phyloP scores from a whole-genome alignment of 75 land plant genomes.

The Gnetum montanum region DNA sequence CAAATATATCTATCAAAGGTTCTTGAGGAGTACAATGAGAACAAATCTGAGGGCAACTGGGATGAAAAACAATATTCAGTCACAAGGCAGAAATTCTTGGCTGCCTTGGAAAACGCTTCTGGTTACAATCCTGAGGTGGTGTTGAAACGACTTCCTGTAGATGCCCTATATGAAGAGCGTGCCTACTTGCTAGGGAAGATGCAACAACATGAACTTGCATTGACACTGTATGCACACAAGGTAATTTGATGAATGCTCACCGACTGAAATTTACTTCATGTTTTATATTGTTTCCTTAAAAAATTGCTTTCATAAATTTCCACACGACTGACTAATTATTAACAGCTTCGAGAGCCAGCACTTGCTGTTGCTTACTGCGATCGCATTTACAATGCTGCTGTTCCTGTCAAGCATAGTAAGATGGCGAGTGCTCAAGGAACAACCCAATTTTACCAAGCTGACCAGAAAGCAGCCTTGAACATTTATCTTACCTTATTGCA shows the following conservation, averaged over 20 bases:
- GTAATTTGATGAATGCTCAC: conserved; percentile 21
- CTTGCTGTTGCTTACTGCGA: conserved; percentile 90
- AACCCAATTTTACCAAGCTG: conserved; percentile 15
- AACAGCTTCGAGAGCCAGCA: conserved; percentile 80
- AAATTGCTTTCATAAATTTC: no score
- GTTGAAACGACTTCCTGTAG: conserved; percentile 64
- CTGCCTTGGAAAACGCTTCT: conserved; percentile 62
- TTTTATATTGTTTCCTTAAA: no score
- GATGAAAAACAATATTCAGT: conserved; percentile 67
- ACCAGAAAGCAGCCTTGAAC: conserved; percentile 35
- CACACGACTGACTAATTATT: neutral
- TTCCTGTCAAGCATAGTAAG: conserved; percentile 1
- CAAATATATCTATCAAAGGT: conserved; percentile 91
- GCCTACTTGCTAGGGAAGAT: conserved; percentile 83
- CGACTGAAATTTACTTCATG: no score
- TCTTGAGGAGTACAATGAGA: conserved; percentile 59
- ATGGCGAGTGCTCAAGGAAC: neutral
- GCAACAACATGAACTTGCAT: conserved; percentile 89
- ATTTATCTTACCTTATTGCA: conserved; percentile 89
- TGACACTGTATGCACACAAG: conserved; percentile 95
- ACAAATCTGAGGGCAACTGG: conserved; percentile 58
- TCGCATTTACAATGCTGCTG: conserved; percentile 46
- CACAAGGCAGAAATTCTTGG: conserved; percentile 68
- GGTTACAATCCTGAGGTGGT: conserved; percentile 64
- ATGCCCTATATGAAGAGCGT: conserved; percentile 93